phyloP scores from a whole-genome alignment of 805 yeast genomes.

The Zygoascus flipseniorum region DNA sequence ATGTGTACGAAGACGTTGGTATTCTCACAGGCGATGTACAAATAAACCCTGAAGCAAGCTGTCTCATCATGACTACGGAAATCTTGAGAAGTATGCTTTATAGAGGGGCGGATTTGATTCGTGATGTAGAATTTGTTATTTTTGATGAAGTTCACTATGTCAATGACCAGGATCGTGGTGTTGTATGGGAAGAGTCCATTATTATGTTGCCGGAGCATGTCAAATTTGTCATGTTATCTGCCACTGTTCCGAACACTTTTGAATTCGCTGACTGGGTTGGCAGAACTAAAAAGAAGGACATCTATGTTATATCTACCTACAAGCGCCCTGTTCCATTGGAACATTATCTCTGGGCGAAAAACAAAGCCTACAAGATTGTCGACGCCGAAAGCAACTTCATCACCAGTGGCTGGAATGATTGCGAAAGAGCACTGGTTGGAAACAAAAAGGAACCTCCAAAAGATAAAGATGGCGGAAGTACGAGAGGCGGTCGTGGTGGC shows the following conservation, averaged over 20 bases:
- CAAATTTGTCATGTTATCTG: constrained; percentile 81
- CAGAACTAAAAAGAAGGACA: constrained; percentile 89
- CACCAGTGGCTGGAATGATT: constrained; percentile 46
- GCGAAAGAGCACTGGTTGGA: constrained; percentile 3
- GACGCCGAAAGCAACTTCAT: constrained; percentile 64
- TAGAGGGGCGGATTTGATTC: constrained; percentile 89
- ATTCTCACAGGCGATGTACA: constrained; percentile 97
- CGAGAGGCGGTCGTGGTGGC: constrained; percentile 33
- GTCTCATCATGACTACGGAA: constrained; percentile 96
- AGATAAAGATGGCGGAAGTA: constrained; percentile 32
- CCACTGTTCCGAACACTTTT: constrained; percentile 96
- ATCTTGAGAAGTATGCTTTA: constrained; percentile 91
- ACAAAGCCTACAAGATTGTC: constrained; percentile 61
- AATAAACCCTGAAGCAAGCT: constrained; percentile 91
- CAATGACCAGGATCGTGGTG: constrained; percentile 94
- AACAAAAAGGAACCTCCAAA: constrained; percentile 13
- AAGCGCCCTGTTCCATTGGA: constrained; percentile 96
- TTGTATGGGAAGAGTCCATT: constrained; percentile 98
- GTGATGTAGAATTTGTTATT: constrained; percentile 96
- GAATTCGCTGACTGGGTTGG: constrained; percentile 99
- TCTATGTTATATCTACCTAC: constrained; percentile 92
- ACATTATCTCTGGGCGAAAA: constrained; percentile 76
- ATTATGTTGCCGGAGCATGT: constrained; percentile 97
- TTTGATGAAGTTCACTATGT: constrained; percentile 98
- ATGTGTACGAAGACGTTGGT: constrained; percentile 81